Conservation (phyloP, 2,329 filamentous ascomycete species). For the Immersiporthe knoxdaviesiana region DNA sequence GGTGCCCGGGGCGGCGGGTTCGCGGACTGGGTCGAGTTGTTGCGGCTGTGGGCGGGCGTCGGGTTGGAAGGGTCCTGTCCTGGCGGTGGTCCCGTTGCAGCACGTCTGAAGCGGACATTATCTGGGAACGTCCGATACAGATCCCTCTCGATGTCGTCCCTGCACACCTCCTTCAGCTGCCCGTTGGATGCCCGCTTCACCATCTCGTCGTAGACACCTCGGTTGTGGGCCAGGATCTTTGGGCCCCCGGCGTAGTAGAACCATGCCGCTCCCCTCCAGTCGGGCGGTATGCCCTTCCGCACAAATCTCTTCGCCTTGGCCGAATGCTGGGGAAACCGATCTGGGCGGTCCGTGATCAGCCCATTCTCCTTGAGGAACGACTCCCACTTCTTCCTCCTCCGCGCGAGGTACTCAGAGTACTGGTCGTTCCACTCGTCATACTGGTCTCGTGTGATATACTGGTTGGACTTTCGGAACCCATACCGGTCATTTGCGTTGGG, state of each 20-base stretch:
- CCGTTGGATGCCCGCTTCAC: conserved; percentile 52
- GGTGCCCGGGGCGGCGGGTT: conserved; percentile 38
- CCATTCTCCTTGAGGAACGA: conserved; percentile 76
- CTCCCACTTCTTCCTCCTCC: conserved; percentile 81
- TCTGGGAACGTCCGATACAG: conserved; percentile 93
- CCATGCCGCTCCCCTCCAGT: conserved; percentile 95
- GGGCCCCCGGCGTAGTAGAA: conserved; percentile 94
- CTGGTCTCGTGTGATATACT: conserved; percentile 74
- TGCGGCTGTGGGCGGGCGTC: conserved; percentile 35
- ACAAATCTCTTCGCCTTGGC: conserved; percentile 88
- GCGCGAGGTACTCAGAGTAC: conserved; percentile 75
- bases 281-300: conserved; percentile 89
- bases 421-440: conserved; percentile 80
- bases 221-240: conserved; percentile 73
- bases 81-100: conserved; percentile 34
- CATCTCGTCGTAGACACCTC: conserved; percentile 75
- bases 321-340: conserved; percentile 77
- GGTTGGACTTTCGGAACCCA: conserved; percentile 86
- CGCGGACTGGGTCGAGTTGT: conserved; percentile 29
- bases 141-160: conserved; percentile 91
- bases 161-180: conserved; percentile 70
- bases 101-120: conserved; percentile 85
- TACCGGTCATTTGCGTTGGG: conserved; percentile 73
- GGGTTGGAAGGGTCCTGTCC: conserved; percentile 41
- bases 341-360: conserved; percentile 71